Evolutionary conservation across 164 flowering plant genomes (phyloP).

Genomic region (Magnolia changhungtana): DNA sequence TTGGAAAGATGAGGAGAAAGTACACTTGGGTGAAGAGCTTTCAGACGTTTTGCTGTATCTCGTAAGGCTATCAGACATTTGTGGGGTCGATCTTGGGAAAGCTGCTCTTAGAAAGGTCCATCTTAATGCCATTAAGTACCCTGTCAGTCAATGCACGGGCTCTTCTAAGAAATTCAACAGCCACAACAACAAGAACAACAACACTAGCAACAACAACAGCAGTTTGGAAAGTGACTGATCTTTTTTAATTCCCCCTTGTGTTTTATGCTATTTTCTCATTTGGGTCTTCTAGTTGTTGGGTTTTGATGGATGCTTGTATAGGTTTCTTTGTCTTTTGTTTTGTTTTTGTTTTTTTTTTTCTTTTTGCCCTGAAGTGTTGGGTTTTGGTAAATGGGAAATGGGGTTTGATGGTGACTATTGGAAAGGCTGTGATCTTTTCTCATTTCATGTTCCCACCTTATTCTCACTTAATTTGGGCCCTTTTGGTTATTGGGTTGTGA

Average conservation of each 20-base stretch:
- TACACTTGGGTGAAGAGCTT: slow-evolving; percentile 51
- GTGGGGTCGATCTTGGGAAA: slow-evolving; percentile 54
- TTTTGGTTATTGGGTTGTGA: neutral
- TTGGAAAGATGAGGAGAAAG: slow-evolving; percentile 41
- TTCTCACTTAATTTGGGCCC: neutral
- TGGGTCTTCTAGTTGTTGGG: neutral
- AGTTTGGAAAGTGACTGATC: slow-evolving; percentile 2
- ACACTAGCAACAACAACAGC: neutral
- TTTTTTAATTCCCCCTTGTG: neutral
- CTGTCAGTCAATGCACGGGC: slow-evolving; percentile 20
- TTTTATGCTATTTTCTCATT: neutral
- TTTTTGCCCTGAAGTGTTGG: neutral
- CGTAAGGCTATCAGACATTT: slow-evolving; percentile 45
- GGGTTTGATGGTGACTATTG: neutral
- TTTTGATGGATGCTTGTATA: slow-evolving; percentile 6
- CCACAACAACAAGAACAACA: neutral
- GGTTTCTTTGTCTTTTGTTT: neutral
- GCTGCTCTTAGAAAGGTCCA: slow-evolving; percentile 46
- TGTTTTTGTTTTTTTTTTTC: too few relatives aligned
- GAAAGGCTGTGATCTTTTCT: neutral
- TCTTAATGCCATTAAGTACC: slow-evolving; percentile 44
- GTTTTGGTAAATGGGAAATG: neutral
- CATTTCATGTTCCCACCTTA: neutral
- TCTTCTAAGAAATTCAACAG: slow-evolving; percentile 11
- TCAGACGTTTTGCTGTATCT: slow-evolving; percentile 57